Evolutionary conservation across 1,284 basidiomycete genomes (phyloP), one percentile per base, ranked within the genome.

Genomic region (Melanopsichium pennsylvanicum): DNA sequence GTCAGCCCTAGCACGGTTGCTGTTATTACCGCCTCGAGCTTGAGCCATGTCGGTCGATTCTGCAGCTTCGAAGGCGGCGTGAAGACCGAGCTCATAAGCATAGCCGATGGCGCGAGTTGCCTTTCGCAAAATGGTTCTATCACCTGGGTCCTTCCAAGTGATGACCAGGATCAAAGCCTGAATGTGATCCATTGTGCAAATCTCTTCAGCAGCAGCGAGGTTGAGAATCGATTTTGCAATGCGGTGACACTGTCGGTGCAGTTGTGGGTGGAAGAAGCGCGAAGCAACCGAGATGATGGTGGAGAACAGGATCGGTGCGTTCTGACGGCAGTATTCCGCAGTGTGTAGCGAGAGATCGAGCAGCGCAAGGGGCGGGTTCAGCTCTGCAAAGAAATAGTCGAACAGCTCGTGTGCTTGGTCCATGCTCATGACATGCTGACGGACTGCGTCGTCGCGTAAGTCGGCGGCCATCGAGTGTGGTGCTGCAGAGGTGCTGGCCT

Each of bases 121-220:
- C 51, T 80, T 78, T 27, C 81, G 63, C 72, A 81, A 78, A 8
- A 74, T 72, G 2, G 80, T 80, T 8, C 72, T 70, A 44, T 83
- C 83, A 18, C 73, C 72, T 5, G 81, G 72, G 36, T 81, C 90
- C 81, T 86, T 89, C 91, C 91, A 93, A 78, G 92, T 92, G 31
- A 88, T 90, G 52, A 92, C 84, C 70, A 90, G 89, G 8, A 89
- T 88, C 79, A 91, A 89, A 23, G 90, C 89, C 81, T 93, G 91
- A 3, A 90, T 87, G 16, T 91, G 87, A 78, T 92, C 91, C 37
- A 93, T 87, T 50, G 86, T 84, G 77, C 90, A 90, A 85, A 86
- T 88, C 21, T 84, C 85, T 62, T 91, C 89, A 12, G 86, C 85
- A 73, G 92, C 92, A 2, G 90, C 89, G n/a, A 89, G 83, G 8